A percentile compares a stretch with the other conserved stretches of the same genome.
phyloP scores from a whole-genome alignment of 2,329 filamentous ascomycete species.

The Colletotrichum sp. region DNA sequence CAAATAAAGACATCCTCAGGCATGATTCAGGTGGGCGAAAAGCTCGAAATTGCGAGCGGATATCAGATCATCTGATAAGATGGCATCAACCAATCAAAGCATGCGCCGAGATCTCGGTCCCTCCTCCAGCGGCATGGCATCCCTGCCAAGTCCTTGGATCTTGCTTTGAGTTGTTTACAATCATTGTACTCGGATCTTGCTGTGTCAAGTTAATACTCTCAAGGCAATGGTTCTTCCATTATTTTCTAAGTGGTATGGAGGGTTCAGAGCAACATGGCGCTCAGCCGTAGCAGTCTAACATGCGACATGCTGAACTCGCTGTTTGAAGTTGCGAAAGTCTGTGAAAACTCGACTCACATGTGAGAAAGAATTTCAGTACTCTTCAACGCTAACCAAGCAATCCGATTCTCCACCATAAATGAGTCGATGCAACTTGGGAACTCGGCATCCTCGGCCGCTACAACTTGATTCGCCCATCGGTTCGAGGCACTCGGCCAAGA shows the following conservation, averaged over 20 bases:
- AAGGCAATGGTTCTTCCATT: background rate
- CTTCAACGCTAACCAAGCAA: background rate
- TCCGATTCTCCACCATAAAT: background rate
- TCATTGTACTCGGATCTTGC: background rate
- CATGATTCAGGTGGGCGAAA: background rate
- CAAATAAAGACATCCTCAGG: background rate
- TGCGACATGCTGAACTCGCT: background rate
- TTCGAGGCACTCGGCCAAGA: background rate
- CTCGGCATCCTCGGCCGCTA: conserved; percentile 1
- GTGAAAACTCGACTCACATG: background rate
- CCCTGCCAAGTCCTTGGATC: background rate
- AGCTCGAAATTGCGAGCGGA: background rate
- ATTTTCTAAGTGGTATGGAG: background rate
- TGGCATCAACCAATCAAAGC: background rate
- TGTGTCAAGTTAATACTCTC: accelerated
- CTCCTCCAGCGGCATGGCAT: background rate
- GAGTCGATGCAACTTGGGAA: background rate
- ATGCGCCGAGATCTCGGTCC: background rate
- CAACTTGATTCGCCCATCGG: background rate
- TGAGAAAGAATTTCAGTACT: background rate
- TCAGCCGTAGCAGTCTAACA: accelerated
- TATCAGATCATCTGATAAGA: conserved; percentile 8
- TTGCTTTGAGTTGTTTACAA: background rate
- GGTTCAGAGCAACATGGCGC: background rate
- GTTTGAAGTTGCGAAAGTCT: background rate